Evolutionary conservation across 1,284 basidiomycete genomes (phyloP).

Genomic region (Heliocybe sulcata): DNA sequence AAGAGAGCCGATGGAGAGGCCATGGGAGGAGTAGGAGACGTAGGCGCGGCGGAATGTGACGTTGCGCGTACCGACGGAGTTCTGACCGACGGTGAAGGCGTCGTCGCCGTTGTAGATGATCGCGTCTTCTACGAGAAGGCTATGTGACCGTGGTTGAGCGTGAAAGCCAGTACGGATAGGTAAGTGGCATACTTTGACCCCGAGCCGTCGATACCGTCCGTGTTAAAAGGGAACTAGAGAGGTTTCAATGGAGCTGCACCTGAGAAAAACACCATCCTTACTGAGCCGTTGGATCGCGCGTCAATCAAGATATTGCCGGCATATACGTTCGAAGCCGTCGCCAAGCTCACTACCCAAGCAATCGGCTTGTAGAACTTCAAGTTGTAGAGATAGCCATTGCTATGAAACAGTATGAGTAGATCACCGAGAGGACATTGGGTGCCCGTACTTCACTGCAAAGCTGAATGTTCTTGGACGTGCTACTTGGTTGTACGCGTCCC

Average conservation of each 20-base stretch:
- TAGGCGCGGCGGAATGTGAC: slow-evolving; percentile 46
- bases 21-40: slow-evolving; percentile 48
- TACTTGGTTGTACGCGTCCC: slow-evolving; percentile 44
- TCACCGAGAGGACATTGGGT: slow-evolving; percentile 26
- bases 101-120: slow-evolving; percentile 33
- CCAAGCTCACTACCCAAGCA: slow-evolving; percentile 42
- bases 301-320: neutral
- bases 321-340: slow-evolving; percentile 24
- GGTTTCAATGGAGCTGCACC: slow-evolving; percentile 36
- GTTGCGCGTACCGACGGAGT: slow-evolving; percentile 37
- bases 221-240: slow-evolving; percentile 46
- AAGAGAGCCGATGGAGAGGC: slow-evolving; percentile 54
- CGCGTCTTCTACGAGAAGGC: neutral
- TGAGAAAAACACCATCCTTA: too few relatives aligned
- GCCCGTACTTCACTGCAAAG: slow-evolving; percentile 44
- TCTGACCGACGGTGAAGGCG: slow-evolving; percentile 46
- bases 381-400: slow-evolving; percentile 18
- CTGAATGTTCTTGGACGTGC: slow-evolving; percentile 49
- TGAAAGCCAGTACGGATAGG: slow-evolving; percentile 33
- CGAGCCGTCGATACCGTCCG: slow-evolving; percentile 52
- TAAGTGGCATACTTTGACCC: slow-evolving; percentile 48
- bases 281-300: neutral
- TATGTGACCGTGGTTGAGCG: neutral
- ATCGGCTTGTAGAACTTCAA: slow-evolving; percentile 61
- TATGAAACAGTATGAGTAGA: neutral